Evolutionary conservation across 306 rosid species (phyloP).

Genomic region (Gastrolobium bilobum): DNA sequence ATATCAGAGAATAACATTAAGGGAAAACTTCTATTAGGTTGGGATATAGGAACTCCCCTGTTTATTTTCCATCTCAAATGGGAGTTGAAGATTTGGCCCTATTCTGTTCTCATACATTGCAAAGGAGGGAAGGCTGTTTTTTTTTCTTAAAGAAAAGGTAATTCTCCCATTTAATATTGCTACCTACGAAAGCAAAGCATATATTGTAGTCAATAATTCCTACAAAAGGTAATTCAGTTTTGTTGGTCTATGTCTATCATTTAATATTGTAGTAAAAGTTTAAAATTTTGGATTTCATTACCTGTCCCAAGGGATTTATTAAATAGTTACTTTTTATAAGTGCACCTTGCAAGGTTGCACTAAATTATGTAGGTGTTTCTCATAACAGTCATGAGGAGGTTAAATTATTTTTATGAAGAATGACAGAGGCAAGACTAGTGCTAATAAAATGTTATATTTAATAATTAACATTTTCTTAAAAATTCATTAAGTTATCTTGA

Average conservation of each 20-base stretch:
- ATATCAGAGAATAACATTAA: conserved; percentile 1
- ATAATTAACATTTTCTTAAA: no score
- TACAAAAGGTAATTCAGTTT: background rate
- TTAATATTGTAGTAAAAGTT: conserved; percentile 8
- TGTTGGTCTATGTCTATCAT: conserved; percentile 22
- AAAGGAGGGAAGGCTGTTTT: background rate
- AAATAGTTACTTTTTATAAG: background rate
- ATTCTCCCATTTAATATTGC: conserved; percentile 11
- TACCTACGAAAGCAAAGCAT: background rate
- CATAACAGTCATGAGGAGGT: background rate
- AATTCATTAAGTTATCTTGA: no score
- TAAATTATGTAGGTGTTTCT: background rate
- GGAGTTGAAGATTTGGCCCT: background rate
- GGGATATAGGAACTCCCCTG: background rate
- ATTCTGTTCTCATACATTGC: conserved; percentile 13
- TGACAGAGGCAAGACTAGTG: no score
- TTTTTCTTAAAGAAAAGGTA: background rate
- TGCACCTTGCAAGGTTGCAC: conserved; percentile 12
- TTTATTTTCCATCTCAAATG: conserved; percentile 26
- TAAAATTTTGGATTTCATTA: conserved; percentile 25
- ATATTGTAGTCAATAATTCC: background rate
- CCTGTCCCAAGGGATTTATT: conserved; percentile 1
- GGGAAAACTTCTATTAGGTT: background rate
- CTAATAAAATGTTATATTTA: no score
- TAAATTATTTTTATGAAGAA: conserved; percentile 21